These are phyloP conservation scores for Pseudocercospora eumusae DNA, from an alignment of 2,329 filamentous ascomycete species.

Conservation along the genomic window DNA sequence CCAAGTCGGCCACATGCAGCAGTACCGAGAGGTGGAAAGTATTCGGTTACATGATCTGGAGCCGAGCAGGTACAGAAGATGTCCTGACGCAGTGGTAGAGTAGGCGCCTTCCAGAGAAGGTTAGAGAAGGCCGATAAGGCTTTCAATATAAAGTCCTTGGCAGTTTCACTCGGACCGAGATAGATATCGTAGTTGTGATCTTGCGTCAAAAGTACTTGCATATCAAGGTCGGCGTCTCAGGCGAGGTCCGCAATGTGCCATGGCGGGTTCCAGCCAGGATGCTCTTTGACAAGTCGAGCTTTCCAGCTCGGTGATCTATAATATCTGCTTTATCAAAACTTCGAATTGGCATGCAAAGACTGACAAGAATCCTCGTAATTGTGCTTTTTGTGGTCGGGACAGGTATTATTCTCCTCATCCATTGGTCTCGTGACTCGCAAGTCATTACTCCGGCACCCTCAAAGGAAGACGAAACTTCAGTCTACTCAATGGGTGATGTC, in stretches of 20 bases:
- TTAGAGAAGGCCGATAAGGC: background rate
- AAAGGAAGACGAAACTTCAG: background rate
- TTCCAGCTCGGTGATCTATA: no score
- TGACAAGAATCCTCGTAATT: no score
- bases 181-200: background rate
- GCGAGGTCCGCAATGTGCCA: background rate
- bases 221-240: background rate
- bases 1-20: background rate
- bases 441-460: no score
- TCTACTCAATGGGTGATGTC: background rate
- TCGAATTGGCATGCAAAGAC: no score
- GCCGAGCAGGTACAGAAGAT: background rate
- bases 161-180: background rate
- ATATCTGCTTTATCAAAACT: no score
- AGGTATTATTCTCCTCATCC: no score
- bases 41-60: background rate
- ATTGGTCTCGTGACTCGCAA: no score
- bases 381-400: no score
- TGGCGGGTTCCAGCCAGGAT: no score
- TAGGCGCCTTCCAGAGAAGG: background rate
- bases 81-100: background rate
- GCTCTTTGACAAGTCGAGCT: no score
- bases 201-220: background rate
- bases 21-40: background rate
- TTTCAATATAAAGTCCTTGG: constrained; percentile 2